These are phyloP conservation scores for Rhodotorula toruloides DNA, from an alignment of 768 basidiomycete genomes.

Conservation along the genomic window DNA sequence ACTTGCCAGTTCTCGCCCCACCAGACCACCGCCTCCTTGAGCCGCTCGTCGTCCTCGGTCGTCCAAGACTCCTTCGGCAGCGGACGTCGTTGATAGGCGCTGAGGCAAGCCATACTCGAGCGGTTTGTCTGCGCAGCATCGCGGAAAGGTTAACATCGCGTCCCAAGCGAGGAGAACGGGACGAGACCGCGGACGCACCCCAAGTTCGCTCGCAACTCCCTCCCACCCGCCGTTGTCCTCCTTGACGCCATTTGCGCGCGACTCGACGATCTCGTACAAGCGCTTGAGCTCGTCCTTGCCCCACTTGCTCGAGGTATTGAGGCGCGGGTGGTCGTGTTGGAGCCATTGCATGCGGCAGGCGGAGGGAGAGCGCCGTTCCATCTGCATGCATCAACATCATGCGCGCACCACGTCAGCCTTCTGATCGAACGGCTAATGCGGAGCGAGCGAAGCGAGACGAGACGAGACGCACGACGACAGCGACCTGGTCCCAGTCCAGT, in stretches of 20 bases:
- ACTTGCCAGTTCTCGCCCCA: constrained; percentile 37
- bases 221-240: constrained; percentile 16
- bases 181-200: constrained; percentile 11
- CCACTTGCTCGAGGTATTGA: background rate
- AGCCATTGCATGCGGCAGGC: constrained; percentile 36
- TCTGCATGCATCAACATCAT: background rate
- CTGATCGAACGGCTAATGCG: background rate
- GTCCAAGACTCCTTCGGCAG: background rate
- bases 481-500: constrained; percentile 28
- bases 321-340: constrained; percentile 24
- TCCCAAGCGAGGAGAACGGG: background rate
- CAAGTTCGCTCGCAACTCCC: constrained; percentile 17
- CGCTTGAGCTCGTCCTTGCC: background rate
- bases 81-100: background rate
- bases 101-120: constrained; percentile 17
- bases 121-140: constrained; percentile 1
- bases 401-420: no score
- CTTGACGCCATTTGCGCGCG: background rate
- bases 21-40: constrained; percentile 12
- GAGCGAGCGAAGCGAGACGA: background rate
- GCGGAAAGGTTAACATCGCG: background rate
- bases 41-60: constrained; percentile 16
- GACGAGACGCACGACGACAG: constrained; percentile 11
- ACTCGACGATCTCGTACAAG: background rate
- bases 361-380: constrained; percentile 13